Conservation (phyloP, 768 basidiomycete genomes). For the Pholiota microspora region DNA sequence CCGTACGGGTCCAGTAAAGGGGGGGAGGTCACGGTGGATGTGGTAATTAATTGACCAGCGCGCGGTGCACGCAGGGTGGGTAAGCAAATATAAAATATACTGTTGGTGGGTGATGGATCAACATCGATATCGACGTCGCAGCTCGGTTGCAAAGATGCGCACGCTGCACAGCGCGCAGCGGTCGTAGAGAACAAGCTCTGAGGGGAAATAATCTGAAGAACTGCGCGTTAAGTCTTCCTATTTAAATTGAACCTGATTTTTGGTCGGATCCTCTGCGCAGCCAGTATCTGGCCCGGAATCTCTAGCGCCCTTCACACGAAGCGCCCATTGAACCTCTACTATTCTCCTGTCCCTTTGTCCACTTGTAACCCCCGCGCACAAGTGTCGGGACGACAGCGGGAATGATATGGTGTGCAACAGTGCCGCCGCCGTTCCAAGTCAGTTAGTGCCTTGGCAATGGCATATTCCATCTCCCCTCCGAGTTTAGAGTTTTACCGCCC, state of each 20-base stretch:
- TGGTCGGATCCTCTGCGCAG: no score
- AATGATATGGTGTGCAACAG: no score
- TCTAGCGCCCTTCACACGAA: no score
- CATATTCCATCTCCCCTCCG: neutral
- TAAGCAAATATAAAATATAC: neutral
- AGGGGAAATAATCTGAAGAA: neutral
- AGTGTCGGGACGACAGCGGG: neutral
- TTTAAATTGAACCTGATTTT: no score
- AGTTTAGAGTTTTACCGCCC: neutral
- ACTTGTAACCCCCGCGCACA: neutral
- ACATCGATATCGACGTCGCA: neutral
- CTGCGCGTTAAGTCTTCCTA: no score
- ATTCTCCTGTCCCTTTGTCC: neutral
- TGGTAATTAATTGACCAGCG: neutral
- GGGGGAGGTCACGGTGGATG: neutral
- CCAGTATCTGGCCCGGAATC: no score
- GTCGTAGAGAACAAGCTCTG: neutral
- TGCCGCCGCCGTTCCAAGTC: no score
- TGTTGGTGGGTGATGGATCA: no score
- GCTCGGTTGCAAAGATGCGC: neutral
- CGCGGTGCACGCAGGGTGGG: neutral
- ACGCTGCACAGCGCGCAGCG: neutral
- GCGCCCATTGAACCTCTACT: no score
- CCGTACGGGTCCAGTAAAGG: slow-evolving; percentile 5
- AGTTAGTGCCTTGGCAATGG: no score